A percentile compares a stretch with the other conserved stretches of the same genome.
Conservation (phyloP, 805 yeast genomes). For the Zygosaccharomyces siamensis region DNA sequence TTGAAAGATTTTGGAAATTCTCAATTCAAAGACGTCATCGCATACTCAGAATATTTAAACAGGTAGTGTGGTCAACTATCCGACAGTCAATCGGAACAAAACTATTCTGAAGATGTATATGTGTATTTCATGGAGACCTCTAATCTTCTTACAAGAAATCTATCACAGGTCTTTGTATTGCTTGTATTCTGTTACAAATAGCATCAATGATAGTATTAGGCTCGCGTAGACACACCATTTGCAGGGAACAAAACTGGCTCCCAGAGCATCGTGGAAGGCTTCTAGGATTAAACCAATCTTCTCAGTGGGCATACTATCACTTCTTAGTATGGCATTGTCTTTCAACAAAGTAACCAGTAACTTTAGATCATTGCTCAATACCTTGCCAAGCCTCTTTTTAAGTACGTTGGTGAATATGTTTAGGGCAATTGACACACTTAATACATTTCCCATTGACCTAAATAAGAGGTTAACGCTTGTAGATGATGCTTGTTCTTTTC, state of each 20-base stretch:
- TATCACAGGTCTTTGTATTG: not conserved
- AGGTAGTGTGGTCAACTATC: not conserved
- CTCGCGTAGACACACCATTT: constrained; percentile 6
- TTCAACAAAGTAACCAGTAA: constrained; percentile 6
- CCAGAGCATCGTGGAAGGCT: constrained; percentile 8
- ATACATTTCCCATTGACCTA: constrained; percentile 41
- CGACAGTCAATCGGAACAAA: not conserved
- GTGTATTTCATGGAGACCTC: not conserved
- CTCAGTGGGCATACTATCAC: constrained; percentile 3
- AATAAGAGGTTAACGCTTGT: constrained; percentile 44
- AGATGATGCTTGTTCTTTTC: constrained; percentile 41
- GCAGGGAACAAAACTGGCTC: constrained; percentile 8
- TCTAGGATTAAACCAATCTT: constrained; percentile 1
- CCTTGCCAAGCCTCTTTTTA: constrained; percentile 1
- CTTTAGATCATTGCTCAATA: constrained; percentile 5
- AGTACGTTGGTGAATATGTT: constrained; percentile 8
- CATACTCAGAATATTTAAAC: not conserved
- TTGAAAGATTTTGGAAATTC: not conserved
- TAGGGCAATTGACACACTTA: constrained; percentile 39
- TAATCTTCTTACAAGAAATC: not conserved
- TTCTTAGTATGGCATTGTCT: constrained; percentile 9
- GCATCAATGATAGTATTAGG: constrained; percentile 2
- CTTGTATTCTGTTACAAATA: constrained; percentile 3
- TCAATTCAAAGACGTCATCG: not conserved
- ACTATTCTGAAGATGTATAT: not conserved